A percentile compares a stretch with the other conserved stretches of the same genome.
phyloP scores from a whole-genome alignment of 2,329 filamentous ascomycete species.

The Alternaria panax region DNA sequence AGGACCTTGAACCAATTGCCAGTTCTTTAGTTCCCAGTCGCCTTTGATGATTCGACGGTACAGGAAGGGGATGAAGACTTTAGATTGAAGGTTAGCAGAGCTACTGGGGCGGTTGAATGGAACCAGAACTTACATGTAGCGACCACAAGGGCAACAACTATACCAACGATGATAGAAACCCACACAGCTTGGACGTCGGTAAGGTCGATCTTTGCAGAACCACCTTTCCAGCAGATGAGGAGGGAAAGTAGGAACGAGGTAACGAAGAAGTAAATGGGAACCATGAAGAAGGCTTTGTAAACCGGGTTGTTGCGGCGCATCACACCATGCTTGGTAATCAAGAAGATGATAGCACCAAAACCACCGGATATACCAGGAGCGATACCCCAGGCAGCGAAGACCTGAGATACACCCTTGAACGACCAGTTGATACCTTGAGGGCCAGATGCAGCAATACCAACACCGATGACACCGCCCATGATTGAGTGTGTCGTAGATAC shows the following conservation, averaged over 20 bases:
- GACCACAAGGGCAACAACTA: slow-evolving; percentile 59
- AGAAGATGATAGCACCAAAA: slow-evolving; percentile 64
- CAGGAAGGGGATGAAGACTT: slow-evolving; percentile 66
- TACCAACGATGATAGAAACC: slow-evolving; percentile 63
- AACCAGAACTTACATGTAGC: slow-evolving; percentile 43
- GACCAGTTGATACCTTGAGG: slow-evolving; percentile 63
- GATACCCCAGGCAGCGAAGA: slow-evolving; percentile 68
- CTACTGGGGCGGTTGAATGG: no score
- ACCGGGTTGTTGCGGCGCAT: slow-evolving; percentile 63
- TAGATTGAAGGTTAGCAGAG: not conserved
- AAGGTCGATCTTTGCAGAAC: slow-evolving; percentile 56
- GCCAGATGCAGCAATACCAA: slow-evolving; percentile 62
- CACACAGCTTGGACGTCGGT: slow-evolving; percentile 59
- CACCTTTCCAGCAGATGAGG: slow-evolving; percentile 56
- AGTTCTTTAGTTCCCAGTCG: slow-evolving; percentile 67
- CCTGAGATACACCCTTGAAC: slow-evolving; percentile 62
- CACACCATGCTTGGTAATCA: slow-evolving; percentile 64
- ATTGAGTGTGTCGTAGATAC: slow-evolving; percentile 63
- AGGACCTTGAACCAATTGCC: slow-evolving; percentile 62
- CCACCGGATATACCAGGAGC: slow-evolving; percentile 63
- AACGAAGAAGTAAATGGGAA: slow-evolving; percentile 66
- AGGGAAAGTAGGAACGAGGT: slow-evolving; percentile 61
- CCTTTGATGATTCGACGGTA: slow-evolving; percentile 66
- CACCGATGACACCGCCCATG: slow-evolving; percentile 53
- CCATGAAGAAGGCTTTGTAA: slow-evolving; percentile 55